These are phyloP conservation scores for Penicillium chermesinum DNA, from an alignment of 495 filamentous ascomycete genomes.

Conservation along the genomic window DNA sequence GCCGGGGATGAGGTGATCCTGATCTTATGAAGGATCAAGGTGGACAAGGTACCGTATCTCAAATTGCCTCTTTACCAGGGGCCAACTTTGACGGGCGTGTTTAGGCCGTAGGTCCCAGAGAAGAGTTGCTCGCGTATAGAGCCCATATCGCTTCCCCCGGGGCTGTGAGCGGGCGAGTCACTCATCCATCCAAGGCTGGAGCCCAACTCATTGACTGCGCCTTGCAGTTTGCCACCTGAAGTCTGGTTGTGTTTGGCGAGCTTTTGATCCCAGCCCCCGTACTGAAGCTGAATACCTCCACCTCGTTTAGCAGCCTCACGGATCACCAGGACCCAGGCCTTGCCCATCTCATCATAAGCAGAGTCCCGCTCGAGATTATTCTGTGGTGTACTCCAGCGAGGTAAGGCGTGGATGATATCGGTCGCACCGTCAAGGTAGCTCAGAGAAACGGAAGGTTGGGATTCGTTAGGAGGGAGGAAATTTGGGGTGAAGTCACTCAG, in stretches of 20 bases:
- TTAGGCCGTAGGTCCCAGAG: slow-evolving; percentile 69
- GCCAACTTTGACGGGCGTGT: slow-evolving; percentile 64
- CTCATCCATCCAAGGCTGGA: slow-evolving; percentile 73
- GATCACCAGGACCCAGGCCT: slow-evolving; percentile 89
- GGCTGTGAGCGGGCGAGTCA: slow-evolving; percentile 40
- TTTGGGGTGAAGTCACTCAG: slow-evolving; percentile 91
- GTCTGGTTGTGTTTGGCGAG: slow-evolving; percentile 83
- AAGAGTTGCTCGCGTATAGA: slow-evolving; percentile 77
- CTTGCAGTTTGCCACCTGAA: slow-evolving; percentile 75
- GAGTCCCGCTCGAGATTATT: slow-evolving; percentile 89
- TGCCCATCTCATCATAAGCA: slow-evolving; percentile 91
- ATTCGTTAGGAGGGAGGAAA: slow-evolving; percentile 87
- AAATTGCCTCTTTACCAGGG: slow-evolving; percentile 51
- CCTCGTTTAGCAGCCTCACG: slow-evolving; percentile 86
- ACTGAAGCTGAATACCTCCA: slow-evolving; percentile 85
- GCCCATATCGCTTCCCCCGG: slow-evolving; percentile 45
- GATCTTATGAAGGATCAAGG: slow-evolving; percentile 1
- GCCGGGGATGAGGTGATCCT: slow-evolving; percentile 3
- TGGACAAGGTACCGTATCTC: neutral
- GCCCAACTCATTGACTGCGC: slow-evolving; percentile 73
- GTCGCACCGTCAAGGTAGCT: slow-evolving; percentile 85
- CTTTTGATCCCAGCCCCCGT: slow-evolving; percentile 89
- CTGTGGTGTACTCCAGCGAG: slow-evolving; percentile 77
- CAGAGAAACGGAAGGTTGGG: slow-evolving; percentile 70
- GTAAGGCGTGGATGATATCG: slow-evolving; percentile 80